Evolutionary conservation across 2,329 filamentous ascomycete genomes (phyloP), one percentile per base, ranked within the genome.

Genomic region (Apiospora arundinis): DNA sequence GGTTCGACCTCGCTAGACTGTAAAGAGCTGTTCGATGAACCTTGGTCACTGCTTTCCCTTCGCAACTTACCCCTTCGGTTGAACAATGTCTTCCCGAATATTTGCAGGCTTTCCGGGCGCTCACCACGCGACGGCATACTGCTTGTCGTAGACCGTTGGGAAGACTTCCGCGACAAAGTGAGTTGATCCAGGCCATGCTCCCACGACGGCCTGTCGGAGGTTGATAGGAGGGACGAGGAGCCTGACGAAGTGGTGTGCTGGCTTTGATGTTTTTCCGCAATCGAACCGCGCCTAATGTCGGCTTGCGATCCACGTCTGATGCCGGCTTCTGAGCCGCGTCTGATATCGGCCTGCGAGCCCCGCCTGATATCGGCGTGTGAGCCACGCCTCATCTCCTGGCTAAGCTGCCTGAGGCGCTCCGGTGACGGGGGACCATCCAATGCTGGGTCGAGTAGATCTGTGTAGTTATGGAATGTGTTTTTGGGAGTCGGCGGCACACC

Each of bases 341-440:
- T 52, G 4, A 72, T 69, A 80, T 90, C 87, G 78, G 87, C 86
- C 25, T 52, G 52, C 18, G 42, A 46, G 25, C 70, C 45, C 12
- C 67, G 69, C 44, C 71, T 45, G 7, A 74, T 65, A 80, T 90
- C 87, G 78, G 87, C 86, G 40, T 45, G 46, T 4, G 44, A 46
- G 18, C 69, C 37, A 28, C 69, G 69, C 49, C 71, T 65, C 18
- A 74, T 69, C 49, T 69, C 74, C 70, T 74, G 74, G 78, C 83
- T 90, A 69, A 90, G 82, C 71, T 87, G 87, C 74, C 89, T 86
- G 75, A 90, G 85, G 73, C 85, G 85, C 76, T 89, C 86, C 40
- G 90, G 88, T 45, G 89, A 91, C 0, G 89, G 89, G 52, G 89
- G 89, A 23, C 88, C 87, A 75, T 91, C 88, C 70, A 91, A 81